phyloP scores from a whole-genome alignment of 1,139 yeast genomes.

The Candida buenavistaensis region DNA sequence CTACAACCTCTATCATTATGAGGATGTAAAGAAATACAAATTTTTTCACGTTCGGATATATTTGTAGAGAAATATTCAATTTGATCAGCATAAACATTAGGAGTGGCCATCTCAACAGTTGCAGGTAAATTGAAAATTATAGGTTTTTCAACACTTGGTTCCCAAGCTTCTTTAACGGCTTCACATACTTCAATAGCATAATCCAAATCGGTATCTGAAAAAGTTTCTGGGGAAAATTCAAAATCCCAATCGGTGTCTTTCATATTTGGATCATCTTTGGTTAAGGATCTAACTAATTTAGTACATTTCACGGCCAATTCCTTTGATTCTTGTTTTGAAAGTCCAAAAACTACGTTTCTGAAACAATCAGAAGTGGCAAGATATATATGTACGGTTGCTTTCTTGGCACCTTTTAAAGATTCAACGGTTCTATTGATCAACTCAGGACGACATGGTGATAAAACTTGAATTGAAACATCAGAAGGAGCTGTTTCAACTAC shows the following conservation, averaged over 20 bases:
- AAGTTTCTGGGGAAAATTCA: slow-evolving; percentile 50
- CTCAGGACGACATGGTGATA: slow-evolving; percentile 48
- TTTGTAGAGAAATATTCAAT: slow-evolving; percentile 46
- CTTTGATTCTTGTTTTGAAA: slow-evolving; percentile 43
- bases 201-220: slow-evolving; percentile 45
- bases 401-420: slow-evolving; percentile 47
- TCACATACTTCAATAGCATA: slow-evolving; percentile 48
- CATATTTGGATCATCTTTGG: slow-evolving; percentile 41
- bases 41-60: slow-evolving; percentile 44
- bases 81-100: slow-evolving; percentile 52
- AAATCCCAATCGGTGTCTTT: slow-evolving; percentile 45
- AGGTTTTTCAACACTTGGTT: slow-evolving; percentile 41
- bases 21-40: slow-evolving; percentile 47
- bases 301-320: slow-evolving; percentile 44
- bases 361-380: slow-evolving; percentile 49
- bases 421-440: slow-evolving; percentile 47
- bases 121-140: slow-evolving; percentile 51
- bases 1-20: slow-evolving; percentile 54
- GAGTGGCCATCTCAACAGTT: slow-evolving; percentile 50
- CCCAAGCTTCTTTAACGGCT: slow-evolving; percentile 49
- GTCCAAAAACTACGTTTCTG: slow-evolving; percentile 47
- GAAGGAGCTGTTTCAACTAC: slow-evolving; percentile 49
- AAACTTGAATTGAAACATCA: slow-evolving; percentile 48
- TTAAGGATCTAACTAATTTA: slow-evolving; percentile 39
- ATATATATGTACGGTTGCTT: slow-evolving; percentile 48